Evolutionary conservation across 495 filamentous ascomycete species (phyloP).

Genomic region (Annulohypoxylon moriforme): DNA sequence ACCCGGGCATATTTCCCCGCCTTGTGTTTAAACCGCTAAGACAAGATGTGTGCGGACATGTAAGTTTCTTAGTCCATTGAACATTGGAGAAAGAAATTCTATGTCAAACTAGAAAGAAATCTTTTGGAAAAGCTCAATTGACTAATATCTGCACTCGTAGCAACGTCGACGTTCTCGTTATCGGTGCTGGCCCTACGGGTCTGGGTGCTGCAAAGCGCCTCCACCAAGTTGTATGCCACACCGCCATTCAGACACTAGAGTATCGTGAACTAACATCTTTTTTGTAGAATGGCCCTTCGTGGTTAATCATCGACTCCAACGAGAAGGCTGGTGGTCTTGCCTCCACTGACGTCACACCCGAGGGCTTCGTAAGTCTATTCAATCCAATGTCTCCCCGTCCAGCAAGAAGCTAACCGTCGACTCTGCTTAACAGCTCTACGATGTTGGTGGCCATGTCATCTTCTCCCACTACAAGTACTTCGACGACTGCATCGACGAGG

Average conservation of each 20-base stretch:
- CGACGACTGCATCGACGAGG: constrained; percentile 97
- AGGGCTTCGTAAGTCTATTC: constrained; percentile 88
- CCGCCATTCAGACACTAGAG: constrained; percentile 37
- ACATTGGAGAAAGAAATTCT: not conserved
- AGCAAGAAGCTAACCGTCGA: constrained; percentile 38
- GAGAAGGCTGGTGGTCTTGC: constrained; percentile 96
- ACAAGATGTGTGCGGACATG: constrained; percentile 52
- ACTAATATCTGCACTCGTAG: constrained; percentile 58
- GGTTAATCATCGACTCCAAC: constrained; percentile 94
- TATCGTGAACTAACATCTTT: constrained; percentile 44
- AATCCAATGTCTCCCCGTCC: not conserved
- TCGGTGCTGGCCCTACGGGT: constrained; percentile 97
- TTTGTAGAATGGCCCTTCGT: constrained; percentile 83
- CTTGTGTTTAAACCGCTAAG: constrained; percentile 24
- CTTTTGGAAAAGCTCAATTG: constrained; percentile 27
- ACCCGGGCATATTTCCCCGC: constrained; percentile 30
- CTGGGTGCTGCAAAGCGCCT: constrained; percentile 97
- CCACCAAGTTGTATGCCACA: constrained; percentile 84
- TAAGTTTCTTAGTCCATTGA: constrained; percentile 35
- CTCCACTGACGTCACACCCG: constrained; percentile 93
- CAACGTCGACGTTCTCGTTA: constrained; percentile 96
- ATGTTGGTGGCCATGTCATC: constrained; percentile 99
- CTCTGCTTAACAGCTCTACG: constrained; percentile 78
- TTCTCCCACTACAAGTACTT: constrained; percentile 99
- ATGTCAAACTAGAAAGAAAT: not conserved